phyloP scores from a whole-genome alignment of 148 eudicot species.

The Heliosperma pusillum region DNA sequence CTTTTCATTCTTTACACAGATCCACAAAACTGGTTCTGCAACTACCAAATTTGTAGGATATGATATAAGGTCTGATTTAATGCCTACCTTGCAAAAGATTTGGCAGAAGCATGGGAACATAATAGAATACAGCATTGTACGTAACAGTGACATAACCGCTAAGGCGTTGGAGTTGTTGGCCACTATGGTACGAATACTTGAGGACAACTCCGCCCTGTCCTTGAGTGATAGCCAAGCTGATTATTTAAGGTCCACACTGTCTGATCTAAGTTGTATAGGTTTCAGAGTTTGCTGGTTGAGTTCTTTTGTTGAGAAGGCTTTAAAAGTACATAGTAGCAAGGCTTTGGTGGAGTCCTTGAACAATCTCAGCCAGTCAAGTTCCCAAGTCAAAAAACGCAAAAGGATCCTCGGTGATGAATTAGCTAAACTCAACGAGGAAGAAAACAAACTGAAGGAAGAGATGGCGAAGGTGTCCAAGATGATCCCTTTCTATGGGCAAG shows the following conservation, averaged over 20 bases:
- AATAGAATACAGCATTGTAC: background rate
- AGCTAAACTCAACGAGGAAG: background rate
- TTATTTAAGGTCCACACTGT: background rate
- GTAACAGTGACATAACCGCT: background rate
- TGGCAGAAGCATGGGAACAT: constrained; percentile 22
- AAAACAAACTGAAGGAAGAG: background rate
- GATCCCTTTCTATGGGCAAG: background rate
- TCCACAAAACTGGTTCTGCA: background rate
- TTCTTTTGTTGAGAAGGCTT: constrained; percentile 11
- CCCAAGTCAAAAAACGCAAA: background rate
- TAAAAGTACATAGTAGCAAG: constrained; percentile 5
- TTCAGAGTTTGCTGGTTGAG: constrained; percentile 19
- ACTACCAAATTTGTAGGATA: constrained; percentile 10
- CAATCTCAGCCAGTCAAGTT: background rate
- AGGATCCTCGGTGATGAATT: background rate
- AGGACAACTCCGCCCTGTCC: constrained; percentile 7
- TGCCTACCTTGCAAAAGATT: constrained; percentile 24
- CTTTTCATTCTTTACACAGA: constrained; percentile 1
- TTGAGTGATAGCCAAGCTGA: constrained; percentile 16
- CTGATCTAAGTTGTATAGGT: background rate
- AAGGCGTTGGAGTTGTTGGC: constrained; percentile 20
- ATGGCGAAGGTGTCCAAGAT: constrained; percentile 1
- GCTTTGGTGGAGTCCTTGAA: background rate
- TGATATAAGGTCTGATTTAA: background rate
- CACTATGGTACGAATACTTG: background rate